phyloP scores from a whole-genome alignment of 768 basidiomycete genomes.

The Lentinula boryana region DNA sequence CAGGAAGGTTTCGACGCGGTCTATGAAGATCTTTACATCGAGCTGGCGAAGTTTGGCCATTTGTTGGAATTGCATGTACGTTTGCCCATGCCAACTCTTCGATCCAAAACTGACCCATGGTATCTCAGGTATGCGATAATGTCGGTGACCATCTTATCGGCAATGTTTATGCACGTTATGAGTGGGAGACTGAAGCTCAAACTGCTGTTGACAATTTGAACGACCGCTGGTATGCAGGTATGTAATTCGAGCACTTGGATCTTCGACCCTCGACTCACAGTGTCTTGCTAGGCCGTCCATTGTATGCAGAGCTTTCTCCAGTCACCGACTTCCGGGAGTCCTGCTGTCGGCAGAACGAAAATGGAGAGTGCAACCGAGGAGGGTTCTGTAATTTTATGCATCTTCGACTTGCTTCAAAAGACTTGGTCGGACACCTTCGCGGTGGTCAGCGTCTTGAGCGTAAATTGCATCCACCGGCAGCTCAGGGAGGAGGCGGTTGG shows the following conservation, averaged over 20 bases:
- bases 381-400: slow-evolving; percentile 99
- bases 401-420: slow-evolving; percentile 79
- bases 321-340: slow-evolving; percentile 99
- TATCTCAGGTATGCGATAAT: slow-evolving; percentile 38
- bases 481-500: slow-evolving; percentile 75
- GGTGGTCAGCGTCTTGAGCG: slow-evolving; percentile 83
- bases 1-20: slow-evolving; percentile 91
- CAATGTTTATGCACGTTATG: slow-evolving; percentile 96
- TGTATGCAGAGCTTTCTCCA: slow-evolving; percentile 96
- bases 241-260: slow-evolving; percentile 19
- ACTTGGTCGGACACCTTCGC: slow-evolving; percentile 71
- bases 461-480: slow-evolving; percentile 58
- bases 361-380: slow-evolving; percentile 96
- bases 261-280: slow-evolving; percentile 5
- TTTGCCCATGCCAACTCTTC: neutral
- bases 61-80: slow-evolving; percentile 87
- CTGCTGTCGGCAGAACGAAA: slow-evolving; percentile 97
- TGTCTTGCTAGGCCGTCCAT: slow-evolving; percentile 63
- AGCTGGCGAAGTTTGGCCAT: slow-evolving; percentile 92
- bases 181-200: slow-evolving; percentile 98
- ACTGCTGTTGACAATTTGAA: slow-evolving; percentile 89
- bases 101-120: too few relatives aligned
- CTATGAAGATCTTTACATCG: slow-evolving; percentile 94
- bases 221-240: slow-evolving; percentile 97
- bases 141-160: slow-evolving; percentile 99